phyloP scores from a whole-genome alignment of 225 moss, liverwort and hornwort species.

The Polytrichum formosum region DNA sequence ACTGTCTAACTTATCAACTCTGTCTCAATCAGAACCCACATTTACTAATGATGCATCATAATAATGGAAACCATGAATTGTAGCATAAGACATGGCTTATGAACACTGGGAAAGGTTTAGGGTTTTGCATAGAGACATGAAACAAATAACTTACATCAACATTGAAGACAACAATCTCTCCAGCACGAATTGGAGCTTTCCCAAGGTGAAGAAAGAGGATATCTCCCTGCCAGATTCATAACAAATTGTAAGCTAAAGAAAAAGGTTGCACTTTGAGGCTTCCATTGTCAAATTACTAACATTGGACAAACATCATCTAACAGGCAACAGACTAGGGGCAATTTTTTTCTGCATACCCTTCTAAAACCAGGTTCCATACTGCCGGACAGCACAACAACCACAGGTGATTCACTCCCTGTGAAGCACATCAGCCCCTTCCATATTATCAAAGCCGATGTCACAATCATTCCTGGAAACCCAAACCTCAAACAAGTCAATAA shows the following conservation, averaged over 20 bases:
- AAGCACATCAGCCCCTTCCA: slow-evolving; percentile 99
- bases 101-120: no score
- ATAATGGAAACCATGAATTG: no score
- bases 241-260: slow-evolving; percentile 5
- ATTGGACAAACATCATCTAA: no score
- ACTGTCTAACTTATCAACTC: no score
- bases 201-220: slow-evolving; percentile 96
- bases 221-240: slow-evolving; percentile 61
- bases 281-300: no score
- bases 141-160: slow-evolving; percentile 67
- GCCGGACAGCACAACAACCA: slow-evolving; percentile 96
- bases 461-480: slow-evolving; percentile 76
- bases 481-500: slow-evolving; percentile 4
- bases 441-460: slow-evolving; percentile 94
- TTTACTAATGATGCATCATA: no score
- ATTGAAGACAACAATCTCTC: slow-evolving; percentile 98
- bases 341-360: slow-evolving; percentile 41
- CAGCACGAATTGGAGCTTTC: slow-evolving; percentile 86
- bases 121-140: no score
- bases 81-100: no score
- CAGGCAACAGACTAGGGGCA: no score
- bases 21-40: no score
- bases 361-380: slow-evolving; percentile 99
- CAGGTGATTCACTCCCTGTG: slow-evolving; percentile 98
- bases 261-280: not conserved